These are phyloP conservation scores for Exidia glandulosa DNA, from an alignment of 768 basidiomycete genomes.

Conservation along the genomic window DNA sequence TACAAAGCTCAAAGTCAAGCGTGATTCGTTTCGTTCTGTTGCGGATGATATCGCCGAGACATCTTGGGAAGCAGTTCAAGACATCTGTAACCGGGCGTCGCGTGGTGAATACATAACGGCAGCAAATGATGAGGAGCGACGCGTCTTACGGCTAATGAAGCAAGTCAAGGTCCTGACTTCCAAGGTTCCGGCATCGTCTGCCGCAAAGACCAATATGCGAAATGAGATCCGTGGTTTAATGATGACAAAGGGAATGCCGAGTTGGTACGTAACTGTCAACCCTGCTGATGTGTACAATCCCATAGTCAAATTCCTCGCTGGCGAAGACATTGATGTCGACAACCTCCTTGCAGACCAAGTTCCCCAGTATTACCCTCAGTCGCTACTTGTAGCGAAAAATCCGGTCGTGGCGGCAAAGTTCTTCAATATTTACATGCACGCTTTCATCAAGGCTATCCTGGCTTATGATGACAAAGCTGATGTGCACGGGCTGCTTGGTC, in stretches of 20 bases:
- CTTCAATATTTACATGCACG: conserved; percentile 30
- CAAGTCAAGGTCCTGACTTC: conserved; percentile 11
- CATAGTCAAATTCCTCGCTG: conserved; percentile 11
- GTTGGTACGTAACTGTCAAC: conserved; percentile 13
- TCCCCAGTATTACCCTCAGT: conserved; percentile 21
- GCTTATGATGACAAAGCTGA: conserved; percentile 8
- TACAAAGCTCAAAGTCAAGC: neutral
- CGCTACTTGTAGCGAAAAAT: conserved; percentile 26
- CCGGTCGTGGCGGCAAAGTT: conserved; percentile 30
- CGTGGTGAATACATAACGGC: neutral
- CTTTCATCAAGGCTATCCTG: conserved; percentile 22
- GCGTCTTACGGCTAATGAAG: conserved; percentile 7
- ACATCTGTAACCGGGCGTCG: neutral
- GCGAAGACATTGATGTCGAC: conserved; percentile 11
- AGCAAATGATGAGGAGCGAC: conserved; percentile 10
- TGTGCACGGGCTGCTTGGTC: conserved; percentile 21
- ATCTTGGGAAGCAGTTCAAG: neutral
- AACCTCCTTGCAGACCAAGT: conserved; percentile 16
- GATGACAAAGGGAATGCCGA: conserved; percentile 8
- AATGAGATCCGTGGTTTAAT: conserved; percentile 8
- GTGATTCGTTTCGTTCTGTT: neutral
- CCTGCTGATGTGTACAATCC: conserved; percentile 12
- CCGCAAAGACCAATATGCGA: conserved; percentile 8
- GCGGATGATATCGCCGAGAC: neutral
- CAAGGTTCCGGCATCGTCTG: conserved; percentile 11